These are phyloP conservation scores for Akanthomyces uredinophilus DNA, from an alignment of 2,329 filamentous ascomycete species.

Conservation along the genomic window DNA sequence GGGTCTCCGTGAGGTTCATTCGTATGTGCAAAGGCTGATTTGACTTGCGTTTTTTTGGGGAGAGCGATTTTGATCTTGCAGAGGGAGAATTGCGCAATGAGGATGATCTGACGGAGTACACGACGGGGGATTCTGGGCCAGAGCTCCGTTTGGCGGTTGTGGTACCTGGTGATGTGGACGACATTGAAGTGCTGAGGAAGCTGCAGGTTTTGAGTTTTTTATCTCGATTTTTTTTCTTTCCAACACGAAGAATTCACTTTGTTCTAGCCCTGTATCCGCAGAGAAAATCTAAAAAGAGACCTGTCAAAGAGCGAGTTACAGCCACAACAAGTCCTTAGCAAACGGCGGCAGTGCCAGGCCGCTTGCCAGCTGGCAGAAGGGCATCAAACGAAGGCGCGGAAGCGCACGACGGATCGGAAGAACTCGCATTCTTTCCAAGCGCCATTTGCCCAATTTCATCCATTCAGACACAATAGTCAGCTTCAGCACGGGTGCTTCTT, in stretches of 20 bases:
- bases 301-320: not conserved
- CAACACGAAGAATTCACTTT: not conserved
- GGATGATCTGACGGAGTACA: constrained; percentile 2
- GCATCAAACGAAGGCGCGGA: not conserved
- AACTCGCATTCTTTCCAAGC: too few species aligned
- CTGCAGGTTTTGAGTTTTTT: not conserved
- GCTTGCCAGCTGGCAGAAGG: constrained; percentile 2
- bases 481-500: too few species aligned
- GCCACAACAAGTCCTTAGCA: not conserved
- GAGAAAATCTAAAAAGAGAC: not conserved
- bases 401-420: not conserved
- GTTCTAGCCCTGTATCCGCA: not conserved
- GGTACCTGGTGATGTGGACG: not conserved
- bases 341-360: not conserved
- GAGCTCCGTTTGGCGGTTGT: not conserved
- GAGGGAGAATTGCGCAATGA: not conserved
- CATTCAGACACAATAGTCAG: too few species aligned
- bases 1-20: constrained; percentile 43
- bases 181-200: not conserved
- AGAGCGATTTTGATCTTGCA: constrained; percentile 30
- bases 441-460: too few species aligned
- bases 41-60: constrained; percentile 29
- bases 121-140: not conserved
- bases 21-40: constrained; percentile 41
- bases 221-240: not conserved